These are phyloP conservation scores for Lanmaoa pseudosensibilis DNA, from an alignment of 768 basidiomycete genomes.

Conservation along the genomic window DNA sequence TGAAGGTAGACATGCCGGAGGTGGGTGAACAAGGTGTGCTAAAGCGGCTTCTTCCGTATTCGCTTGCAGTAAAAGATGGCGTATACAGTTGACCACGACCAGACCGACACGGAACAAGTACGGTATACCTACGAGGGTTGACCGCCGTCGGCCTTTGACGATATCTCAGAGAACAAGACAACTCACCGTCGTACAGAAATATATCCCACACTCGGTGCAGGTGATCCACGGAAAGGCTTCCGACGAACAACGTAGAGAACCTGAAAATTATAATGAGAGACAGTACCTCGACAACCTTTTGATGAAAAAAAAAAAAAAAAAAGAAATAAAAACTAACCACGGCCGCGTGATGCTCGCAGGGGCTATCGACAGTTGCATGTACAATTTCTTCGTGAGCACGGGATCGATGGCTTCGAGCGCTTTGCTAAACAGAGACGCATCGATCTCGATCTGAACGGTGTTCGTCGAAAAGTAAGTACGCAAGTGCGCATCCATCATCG, in stretches of 20 bases:
- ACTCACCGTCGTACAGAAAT: slow-evolving; percentile 75
- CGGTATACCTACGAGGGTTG: slow-evolving; percentile 54
- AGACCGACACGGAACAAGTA: slow-evolving; percentile 76
- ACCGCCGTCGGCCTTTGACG: slow-evolving; percentile 1
- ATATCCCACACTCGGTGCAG: slow-evolving; percentile 80
- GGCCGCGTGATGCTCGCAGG: slow-evolving; percentile 58
- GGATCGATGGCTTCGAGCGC: slow-evolving; percentile 67
- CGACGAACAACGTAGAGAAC: slow-evolving; percentile 74
- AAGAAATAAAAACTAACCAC: slow-evolving; percentile 46
- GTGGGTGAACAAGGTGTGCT: slow-evolving; percentile 50
- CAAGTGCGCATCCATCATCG: slow-evolving; percentile 82
- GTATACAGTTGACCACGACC: slow-evolving; percentile 59
- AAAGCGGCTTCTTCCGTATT: slow-evolving; percentile 49
- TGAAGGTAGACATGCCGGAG: slow-evolving; percentile 52
- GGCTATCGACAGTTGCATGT: slow-evolving; percentile 60
- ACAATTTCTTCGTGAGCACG: slow-evolving; percentile 61
- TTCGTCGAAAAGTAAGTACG: slow-evolving; percentile 70
- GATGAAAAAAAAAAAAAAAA: background rate
- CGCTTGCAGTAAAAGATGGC: slow-evolving; percentile 56
- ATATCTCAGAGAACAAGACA: background rate
- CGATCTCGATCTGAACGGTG: slow-evolving; percentile 70
- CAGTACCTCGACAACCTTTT: background rate
- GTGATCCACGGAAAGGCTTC: slow-evolving; percentile 61
- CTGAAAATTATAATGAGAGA: slow-evolving; percentile 35
- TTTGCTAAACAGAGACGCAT: slow-evolving; percentile 66